phyloP scores from a whole-genome alignment of 352 stramenopile genomes.

The Elongisporangium senticosum region DNA sequence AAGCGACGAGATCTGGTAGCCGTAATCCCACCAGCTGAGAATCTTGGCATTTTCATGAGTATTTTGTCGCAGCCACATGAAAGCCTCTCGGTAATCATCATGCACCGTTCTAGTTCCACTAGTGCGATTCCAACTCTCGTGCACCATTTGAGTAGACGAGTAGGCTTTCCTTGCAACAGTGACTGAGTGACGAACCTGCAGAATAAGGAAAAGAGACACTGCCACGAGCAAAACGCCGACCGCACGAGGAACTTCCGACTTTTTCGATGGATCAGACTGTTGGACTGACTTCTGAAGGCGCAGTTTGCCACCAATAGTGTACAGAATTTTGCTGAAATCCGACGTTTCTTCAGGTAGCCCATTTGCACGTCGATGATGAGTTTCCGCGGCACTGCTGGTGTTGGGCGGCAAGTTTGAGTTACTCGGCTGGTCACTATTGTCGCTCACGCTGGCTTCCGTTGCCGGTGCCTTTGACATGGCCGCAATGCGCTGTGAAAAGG shows the following conservation, averaged over 20 bases:
- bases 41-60: slow-evolving; percentile 61
- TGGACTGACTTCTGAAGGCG: slow-evolving; percentile 16
- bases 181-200: slow-evolving; percentile 54
- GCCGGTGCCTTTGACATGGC: slow-evolving; percentile 4
- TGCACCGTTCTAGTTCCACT: slow-evolving; percentile 35
- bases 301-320: slow-evolving; percentile 20
- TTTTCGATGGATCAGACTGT: slow-evolving; percentile 4
- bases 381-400: neutral
- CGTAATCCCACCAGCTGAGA: slow-evolving; percentile 85
- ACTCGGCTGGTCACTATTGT: neutral
- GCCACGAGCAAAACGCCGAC: slow-evolving; percentile 7
- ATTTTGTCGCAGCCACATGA: slow-evolving; percentile 76
- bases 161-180: slow-evolving; percentile 69
- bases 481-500: slow-evolving; percentile 43
- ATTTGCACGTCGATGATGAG: neutral
- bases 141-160: slow-evolving; percentile 75
- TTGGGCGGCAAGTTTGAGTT: neutral
- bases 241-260: slow-evolving; percentile 14
- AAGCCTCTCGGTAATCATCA: slow-evolving; percentile 83
- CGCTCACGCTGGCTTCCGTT: neutral
- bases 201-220: neutral
- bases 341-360: slow-evolving; percentile 7
- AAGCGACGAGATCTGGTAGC: slow-evolving; percentile 78
- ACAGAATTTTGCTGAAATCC: slow-evolving; percentile 23
- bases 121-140: slow-evolving; percentile 49